Percentiles rank a stretch among this genome's conserved stretches.
These are phyloP conservation scores for Globisporangium camurandrum DNA, from an alignment of 352 stramenopile species.

Conservation along the genomic window DNA sequence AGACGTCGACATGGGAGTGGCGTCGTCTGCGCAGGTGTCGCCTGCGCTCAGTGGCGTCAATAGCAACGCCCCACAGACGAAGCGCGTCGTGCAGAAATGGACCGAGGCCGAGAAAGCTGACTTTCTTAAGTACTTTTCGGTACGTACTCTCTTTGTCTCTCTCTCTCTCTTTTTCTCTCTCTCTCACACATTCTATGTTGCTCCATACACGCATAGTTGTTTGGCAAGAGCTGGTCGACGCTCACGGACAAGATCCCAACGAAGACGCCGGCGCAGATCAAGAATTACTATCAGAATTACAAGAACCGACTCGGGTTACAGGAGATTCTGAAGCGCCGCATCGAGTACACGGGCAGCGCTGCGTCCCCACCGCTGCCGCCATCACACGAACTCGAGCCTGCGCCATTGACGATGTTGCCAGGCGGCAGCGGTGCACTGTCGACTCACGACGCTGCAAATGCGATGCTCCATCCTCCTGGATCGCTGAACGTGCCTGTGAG, in stretches of 20 bases:
- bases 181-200: no score
- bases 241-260: constrained; percentile 84
- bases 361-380: constrained; percentile 6
- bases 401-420: neutral
- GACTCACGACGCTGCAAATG: neutral
- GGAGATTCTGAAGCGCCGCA: constrained; percentile 78
- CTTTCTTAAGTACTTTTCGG: constrained; percentile 86
- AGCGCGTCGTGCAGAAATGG: constrained; percentile 88
- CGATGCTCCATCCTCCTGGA: constrained; percentile 1
- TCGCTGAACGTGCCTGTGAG: constrained; percentile 1
- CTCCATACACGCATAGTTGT: no score
- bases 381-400: constrained; percentile 12
- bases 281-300: constrained; percentile 93
- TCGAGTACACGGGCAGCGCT: constrained; percentile 27
- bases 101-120: constrained; percentile 83
- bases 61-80: constrained; percentile 24
- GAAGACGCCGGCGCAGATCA: constrained; percentile 87
- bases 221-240: constrained; percentile 85
- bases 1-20: neutral
- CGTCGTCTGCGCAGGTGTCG: neutral
- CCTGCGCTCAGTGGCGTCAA: neutral
- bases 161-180: neutral
- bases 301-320: constrained; percentile 87
- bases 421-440: constrained; percentile 1
- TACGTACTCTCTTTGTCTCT: constrained; percentile 14